Base-by-base conservation (phyloP, 805 yeast species). In the Cephaloascus fragrans region DNA sequence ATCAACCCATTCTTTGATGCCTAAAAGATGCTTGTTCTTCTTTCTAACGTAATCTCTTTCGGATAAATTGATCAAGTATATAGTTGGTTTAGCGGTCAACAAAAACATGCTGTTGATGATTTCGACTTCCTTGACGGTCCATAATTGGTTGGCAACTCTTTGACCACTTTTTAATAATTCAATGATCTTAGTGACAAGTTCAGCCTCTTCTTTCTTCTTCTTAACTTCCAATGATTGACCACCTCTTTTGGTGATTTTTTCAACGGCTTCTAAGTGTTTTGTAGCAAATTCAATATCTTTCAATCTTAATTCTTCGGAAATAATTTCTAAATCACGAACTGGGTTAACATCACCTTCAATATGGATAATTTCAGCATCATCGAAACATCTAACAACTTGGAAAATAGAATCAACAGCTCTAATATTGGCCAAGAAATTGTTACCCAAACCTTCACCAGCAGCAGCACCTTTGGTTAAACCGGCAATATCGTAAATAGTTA, bases 301-400 rank as follows among this genome's bases (percentile, higher is more conserved):
- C 59, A 90, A 74, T 68, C 96, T 82, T 64, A 93, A 77, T 71
- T 93, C 98, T 47, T 83, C 85, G 49, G 75, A 73, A 58, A 93
- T 86, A 59, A 93, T 90, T 48, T 85, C 93, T 66, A 93, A 76
- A 67, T 93, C 98, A 59, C 95, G 85, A 38, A 77, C 80, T 47
- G 98, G 98, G 65, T 93, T 80, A 45, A 93, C 98, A 53, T 89
- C 96, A 59, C 93, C 93, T 67, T 88, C 96, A 53, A 93, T 84
- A 67, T 93, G 98, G 52, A 89, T 88, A 54, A 93, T 93, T 59
- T 93, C 98, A 31, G 96, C 94, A 63, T 93, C 98, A 57, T 88
- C 96, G 56, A 93, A 93, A 66, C 95, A 85, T 67, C 98, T 82
- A 37, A 93, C 97, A 47, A 93, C 96, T 69, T 93, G 97, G 69